phyloP scores from a whole-genome alignment of 495 filamentous ascomycete genomes.

The Penicillium subrubescens region DNA sequence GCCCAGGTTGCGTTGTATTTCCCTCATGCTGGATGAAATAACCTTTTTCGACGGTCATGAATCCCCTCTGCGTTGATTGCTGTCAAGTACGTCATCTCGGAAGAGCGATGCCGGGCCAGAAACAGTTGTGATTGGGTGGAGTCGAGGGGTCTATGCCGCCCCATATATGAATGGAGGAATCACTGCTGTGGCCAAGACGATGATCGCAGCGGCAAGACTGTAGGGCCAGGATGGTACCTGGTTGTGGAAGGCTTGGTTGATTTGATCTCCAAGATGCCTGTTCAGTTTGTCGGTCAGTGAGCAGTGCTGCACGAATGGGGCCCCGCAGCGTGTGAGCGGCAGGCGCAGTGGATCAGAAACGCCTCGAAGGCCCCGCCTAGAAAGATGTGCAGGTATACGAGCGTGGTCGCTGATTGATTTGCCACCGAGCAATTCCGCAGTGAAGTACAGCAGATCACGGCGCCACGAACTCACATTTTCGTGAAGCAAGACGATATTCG shows the following conservation, averaged over 20 bases:
- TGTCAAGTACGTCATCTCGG: constrained; percentile 30
- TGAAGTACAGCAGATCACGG: neutral
- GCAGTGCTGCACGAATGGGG: neutral
- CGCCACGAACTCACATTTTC: neutral
- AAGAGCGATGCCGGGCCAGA: constrained; percentile 21
- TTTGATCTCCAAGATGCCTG: constrained; percentile 2
- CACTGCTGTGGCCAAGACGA: neutral
- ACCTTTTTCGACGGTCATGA: neutral
- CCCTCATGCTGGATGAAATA: neutral
- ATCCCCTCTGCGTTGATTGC: neutral
- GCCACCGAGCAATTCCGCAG: neutral
- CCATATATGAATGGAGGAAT: neutral
- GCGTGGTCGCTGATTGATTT: neutral
- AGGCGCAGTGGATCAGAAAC: neutral
- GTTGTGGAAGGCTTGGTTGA: constrained; percentile 1
- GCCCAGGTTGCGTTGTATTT: neutral
- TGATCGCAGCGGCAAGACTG: neutral
- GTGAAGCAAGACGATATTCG: neutral
- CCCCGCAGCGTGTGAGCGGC: neutral
- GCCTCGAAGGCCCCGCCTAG: neutral
- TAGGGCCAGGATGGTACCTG: constrained; percentile 3
- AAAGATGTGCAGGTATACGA: neutral
- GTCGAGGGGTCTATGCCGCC: neutral
- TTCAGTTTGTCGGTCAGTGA: constrained; percentile 7
- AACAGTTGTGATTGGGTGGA: neutral